Percentiles rank a stretch among this genome's conserved stretches.
Evolutionary conservation across 2,329 filamentous ascomycete species (phyloP).

Genomic region (Apiospora arundinis): DNA sequence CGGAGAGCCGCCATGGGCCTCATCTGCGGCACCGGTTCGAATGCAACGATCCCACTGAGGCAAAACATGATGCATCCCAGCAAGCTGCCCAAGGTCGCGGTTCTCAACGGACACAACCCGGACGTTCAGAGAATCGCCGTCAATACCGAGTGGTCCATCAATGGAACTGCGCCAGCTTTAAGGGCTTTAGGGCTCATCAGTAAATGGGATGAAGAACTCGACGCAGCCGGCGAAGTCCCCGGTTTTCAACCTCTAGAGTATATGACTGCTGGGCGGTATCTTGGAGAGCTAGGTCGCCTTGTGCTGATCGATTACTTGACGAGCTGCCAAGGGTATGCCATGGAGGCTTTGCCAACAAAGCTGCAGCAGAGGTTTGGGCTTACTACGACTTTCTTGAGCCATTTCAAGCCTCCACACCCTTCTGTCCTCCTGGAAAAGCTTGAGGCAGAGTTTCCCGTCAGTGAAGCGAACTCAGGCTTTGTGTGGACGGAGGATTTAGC

Average conservation of each 20-base stretch:
- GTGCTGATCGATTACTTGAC: slow-evolving; percentile 71
- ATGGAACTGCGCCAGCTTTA: slow-evolving; percentile 73
- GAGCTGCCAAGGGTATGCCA: slow-evolving; percentile 43
- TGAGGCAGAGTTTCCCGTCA: slow-evolving; percentile 59
- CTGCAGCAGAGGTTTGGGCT: slow-evolving; percentile 67
- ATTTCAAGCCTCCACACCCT: slow-evolving; percentile 63
- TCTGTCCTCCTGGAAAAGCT: slow-evolving; percentile 53
- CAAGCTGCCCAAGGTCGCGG: slow-evolving; percentile 62
- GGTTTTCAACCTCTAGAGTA: slow-evolving; percentile 86
- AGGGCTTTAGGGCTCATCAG: slow-evolving; percentile 68
- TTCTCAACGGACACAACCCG: slow-evolving; percentile 51
- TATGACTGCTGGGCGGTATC: slow-evolving; percentile 80
- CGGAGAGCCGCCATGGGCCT: slow-evolving; percentile 78
- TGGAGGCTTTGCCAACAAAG: slow-evolving; percentile 57
- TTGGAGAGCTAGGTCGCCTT: slow-evolving; percentile 77
- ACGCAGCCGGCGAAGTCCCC: slow-evolving; percentile 69
- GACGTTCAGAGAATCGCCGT: slow-evolving; percentile 72
- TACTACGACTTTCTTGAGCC: slow-evolving; percentile 76
- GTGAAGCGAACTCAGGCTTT: slow-evolving; percentile 54
- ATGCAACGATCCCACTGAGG: slow-evolving; percentile 78
- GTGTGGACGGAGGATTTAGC: slow-evolving; percentile 68
- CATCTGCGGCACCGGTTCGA: slow-evolving; percentile 82
- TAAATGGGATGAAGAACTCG: slow-evolving; percentile 72
- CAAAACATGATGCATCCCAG: slow-evolving; percentile 65
- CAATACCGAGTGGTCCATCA: slow-evolving; percentile 87